A percentile compares a stretch with the other conserved stretches of the same genome.
Evolutionary conservation across 768 basidiomycete genomes (phyloP).

Genomic region (Suillus subalutaceus): DNA sequence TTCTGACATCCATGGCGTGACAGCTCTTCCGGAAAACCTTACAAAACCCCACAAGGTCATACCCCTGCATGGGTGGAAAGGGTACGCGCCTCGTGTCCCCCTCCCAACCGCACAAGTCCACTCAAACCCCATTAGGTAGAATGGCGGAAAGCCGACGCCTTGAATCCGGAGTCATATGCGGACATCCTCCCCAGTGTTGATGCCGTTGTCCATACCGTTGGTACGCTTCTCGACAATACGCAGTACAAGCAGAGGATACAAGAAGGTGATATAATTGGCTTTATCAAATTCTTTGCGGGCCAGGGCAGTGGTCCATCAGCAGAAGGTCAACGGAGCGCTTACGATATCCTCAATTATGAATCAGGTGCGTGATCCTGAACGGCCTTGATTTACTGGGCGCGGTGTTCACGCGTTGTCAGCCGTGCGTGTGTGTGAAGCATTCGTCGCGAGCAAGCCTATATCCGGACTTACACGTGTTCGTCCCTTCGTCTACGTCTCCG

Average conservation of each 20-base stretch:
- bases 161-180: slow-evolving; percentile 73
- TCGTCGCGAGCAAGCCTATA: slow-evolving; percentile 50
- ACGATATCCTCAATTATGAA: slow-evolving; percentile 87
- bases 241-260: slow-evolving; percentile 78
- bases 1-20: neutral
- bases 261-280: slow-evolving; percentile 55
- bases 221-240: slow-evolving; percentile 81
- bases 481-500: slow-evolving; percentile 94
- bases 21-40: slow-evolving; percentile 88
- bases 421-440: slow-evolving; percentile 77
- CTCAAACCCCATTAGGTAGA: slow-evolving; percentile 58
- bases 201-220: slow-evolving; percentile 92
- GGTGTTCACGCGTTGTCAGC: slow-evolving; percentile 43
- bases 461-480: slow-evolving; percentile 38
- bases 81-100: slow-evolving; percentile 41
- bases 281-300: slow-evolving; percentile 51
- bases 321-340: slow-evolving; percentile 48
- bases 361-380: slow-evolving; percentile 63
- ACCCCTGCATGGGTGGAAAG: slow-evolving; percentile 82
- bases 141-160: slow-evolving; percentile 86
- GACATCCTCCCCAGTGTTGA: slow-evolving; percentile 65
- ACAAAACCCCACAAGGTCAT: slow-evolving; percentile 88
- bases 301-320: slow-evolving; percentile 62
- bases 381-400: slow-evolving; percentile 13
- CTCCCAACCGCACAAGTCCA: slow-evolving; percentile 19